phyloP scores from a whole-genome alignment of 2,329 filamentous ascomycete genomes.

The Sclerotinia sclerotiorum region DNA sequence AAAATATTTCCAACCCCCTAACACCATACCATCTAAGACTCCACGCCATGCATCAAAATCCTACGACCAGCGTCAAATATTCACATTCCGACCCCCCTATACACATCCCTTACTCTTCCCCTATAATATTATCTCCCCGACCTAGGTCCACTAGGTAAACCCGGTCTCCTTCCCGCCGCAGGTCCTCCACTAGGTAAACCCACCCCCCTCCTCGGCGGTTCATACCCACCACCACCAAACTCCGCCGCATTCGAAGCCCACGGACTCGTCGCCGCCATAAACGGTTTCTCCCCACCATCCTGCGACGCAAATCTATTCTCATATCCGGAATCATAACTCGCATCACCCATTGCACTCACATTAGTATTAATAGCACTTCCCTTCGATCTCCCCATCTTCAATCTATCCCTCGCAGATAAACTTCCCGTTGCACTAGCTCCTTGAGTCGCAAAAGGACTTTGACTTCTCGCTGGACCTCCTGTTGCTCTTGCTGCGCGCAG shows the following conservation, averaged over 20 bases:
- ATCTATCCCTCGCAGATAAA: constrained; percentile 66
- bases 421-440: not conserved
- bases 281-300: constrained; percentile 43
- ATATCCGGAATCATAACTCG: constrained; percentile 26
- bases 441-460: not conserved
- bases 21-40: constrained; percentile 11
- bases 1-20: not conserved
- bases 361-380: constrained; percentile 37
- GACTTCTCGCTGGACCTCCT: not conserved
- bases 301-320: constrained; percentile 31
- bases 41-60: constrained; percentile 3
- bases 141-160: constrained; percentile 16
- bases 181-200: constrained; percentile 21
- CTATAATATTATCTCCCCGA: constrained; percentile 1
- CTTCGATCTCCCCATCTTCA: constrained; percentile 70
- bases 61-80: constrained; percentile 7
- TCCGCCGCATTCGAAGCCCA: constrained; percentile 49
- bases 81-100: not conserved
- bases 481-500: not conserved
- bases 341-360: constrained; percentile 20
- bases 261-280: constrained; percentile 49
- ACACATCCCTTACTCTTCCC: not conserved
- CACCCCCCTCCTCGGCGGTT: not conserved
- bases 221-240: constrained; percentile 43
- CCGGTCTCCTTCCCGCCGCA: constrained; percentile 1